phyloP scores from a whole-genome alignment of 169 alveolate species.

The Plasmodium sp. region DNA sequence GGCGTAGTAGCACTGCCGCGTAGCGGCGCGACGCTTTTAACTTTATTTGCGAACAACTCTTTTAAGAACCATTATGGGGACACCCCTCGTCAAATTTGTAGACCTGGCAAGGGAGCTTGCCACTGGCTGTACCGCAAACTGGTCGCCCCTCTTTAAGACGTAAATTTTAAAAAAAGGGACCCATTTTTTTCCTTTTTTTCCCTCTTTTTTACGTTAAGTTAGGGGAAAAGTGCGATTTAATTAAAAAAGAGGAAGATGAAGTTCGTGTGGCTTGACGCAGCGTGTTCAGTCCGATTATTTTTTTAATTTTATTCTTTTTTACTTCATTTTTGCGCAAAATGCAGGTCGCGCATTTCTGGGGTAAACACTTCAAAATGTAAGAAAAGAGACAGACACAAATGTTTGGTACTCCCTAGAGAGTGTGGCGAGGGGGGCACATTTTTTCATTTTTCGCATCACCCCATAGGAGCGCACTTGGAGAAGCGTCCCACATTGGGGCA shows the following conservation, averaged over 20 bases:
- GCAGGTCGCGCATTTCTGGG: background rate
- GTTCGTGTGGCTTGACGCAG: background rate
- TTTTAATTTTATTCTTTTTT: background rate
- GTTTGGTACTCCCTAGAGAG: background rate
- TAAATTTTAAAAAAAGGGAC: background rate
- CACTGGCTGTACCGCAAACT: background rate
- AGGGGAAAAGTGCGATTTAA: background rate
- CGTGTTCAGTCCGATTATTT: background rate
- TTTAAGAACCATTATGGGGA: background rate
- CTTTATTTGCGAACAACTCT: background rate
- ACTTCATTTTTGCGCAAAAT: background rate
- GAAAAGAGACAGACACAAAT: background rate
- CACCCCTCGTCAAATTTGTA: background rate
- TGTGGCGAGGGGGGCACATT: background rate
- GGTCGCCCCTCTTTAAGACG: background rate
- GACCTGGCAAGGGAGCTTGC: background rate
- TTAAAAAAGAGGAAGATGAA: background rate
- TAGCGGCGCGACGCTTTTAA: background rate
- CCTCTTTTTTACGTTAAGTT: background rate
- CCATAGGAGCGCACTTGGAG: background rate
- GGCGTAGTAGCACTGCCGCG: background rate
- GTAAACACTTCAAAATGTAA: background rate
- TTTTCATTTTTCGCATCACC: background rate
- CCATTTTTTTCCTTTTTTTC: background rate
- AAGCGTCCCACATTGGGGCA: background rate